Evolutionary conservation across 192 early-diverging fungal species (phyloP), one percentile per base, ranked within the genome.

Genomic region (Glomus cerebriforme): DNA sequence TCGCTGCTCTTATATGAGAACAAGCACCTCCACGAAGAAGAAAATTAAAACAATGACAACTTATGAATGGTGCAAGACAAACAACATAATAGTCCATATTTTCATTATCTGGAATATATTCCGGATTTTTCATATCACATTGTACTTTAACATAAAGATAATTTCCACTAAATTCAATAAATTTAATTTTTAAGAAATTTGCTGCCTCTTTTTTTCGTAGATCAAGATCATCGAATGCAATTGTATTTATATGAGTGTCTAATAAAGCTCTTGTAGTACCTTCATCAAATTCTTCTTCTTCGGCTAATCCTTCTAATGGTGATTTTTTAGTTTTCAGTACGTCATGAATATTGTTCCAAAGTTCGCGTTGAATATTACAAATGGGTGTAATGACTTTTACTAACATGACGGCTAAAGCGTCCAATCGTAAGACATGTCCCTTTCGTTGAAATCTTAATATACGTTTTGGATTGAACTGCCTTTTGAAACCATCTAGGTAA

Each of bases 21-120:
- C 66, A 68, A 8, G 35, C 5, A 19, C 66, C 66, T n/a, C 66
- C 66, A 35, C 9, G 31, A 17, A 68, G 5, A 8, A 68, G 22
- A 2, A 68, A 68, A 68, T 68, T 31, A 37, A 68, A 68, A 35
- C 66, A 68, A 68, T 68, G 66, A 68, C 66, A 68, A 37, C 34
- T 68, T 35, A 68, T 37, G 17, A 37, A 22, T 22, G 66, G 66
- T n/a, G 22, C 10, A n/a, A 68, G 34, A 35, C 66, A 32, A 68
- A 68, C 66, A 1, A 34, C 9, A 39, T 68, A 68, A 35, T 31
- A 68, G 13, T 35, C 34, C 34, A 68, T 68, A n/a, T 68, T 34
- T 35, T 39, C 19, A n/a, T 68, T 37, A 37, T 37, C 34, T 35
- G 32, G 66, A 24, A 31, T 13, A 35, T n/a, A 35, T 37, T 68